Base-by-base conservation (phyloP, 768 basidiomycete genomes). In the Daedaleopsis nitida region DNA sequence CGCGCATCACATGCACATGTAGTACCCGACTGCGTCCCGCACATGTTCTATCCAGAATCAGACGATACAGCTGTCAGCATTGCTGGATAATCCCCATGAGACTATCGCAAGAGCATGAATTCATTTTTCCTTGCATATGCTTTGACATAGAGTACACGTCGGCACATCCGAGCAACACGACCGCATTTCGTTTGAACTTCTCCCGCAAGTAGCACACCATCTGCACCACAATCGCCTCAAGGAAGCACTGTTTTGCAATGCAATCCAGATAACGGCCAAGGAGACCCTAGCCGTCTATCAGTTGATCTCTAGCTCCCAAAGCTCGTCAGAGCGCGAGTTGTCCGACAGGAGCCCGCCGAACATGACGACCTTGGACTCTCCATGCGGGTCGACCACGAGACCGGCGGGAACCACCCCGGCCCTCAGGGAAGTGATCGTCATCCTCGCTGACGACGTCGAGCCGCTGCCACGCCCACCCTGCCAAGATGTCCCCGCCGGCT, bases 401-500 rank as follows among this genome's bases (percentile, higher is more conserved):
- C 74, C 0, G 72, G 62, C 1, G 75, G 69, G 65, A 83, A 79
- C 80, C 82, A 83, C 0, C 81, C 81, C 80, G 68, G 0, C 75
- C 69, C 34, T 73, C 70, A 4, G 79, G 77, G 0, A 34, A 38
- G 50, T 61, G 23, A 57, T 63, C 68, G 7, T 39, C 55, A 10
- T 57, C 63, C 27, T 32, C 27, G 27, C 27, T 32, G 35, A 71
- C 21, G n/a, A 51, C 54, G 1, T 62, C 52, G 14, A 75, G 51
- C 45, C 65, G 69, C 47, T 65, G 74, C 76, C 76, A 74, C 10
- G 57, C 55, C 60, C 73, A 62, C 14, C 69, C 58, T 11, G 35
- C 43, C 4, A 38, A 21, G 35, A 62, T n/a, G 43, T 52, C 59
- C n/a, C 37, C 56, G 7, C 59, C 17, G 56, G 14, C 7, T 66